Conservation (phyloP, 2,329 filamentous ascomycete genomes). For the Fusarium gaditjirri region DNA sequence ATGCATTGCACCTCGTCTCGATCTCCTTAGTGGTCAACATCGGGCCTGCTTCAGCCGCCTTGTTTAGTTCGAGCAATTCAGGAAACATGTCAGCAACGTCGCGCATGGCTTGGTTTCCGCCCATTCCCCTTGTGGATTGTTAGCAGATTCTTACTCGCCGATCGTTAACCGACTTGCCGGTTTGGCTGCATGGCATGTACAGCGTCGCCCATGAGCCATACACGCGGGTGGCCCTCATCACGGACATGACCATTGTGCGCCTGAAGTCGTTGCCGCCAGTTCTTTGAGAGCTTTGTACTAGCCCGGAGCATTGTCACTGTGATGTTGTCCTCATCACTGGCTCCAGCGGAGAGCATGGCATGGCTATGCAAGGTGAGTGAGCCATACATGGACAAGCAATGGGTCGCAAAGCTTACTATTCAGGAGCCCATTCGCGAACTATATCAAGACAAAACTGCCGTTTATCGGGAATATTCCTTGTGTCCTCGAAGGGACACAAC, state of each 20-base stretch:
- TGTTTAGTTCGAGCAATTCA: not conserved
- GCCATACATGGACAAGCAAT: not conserved
- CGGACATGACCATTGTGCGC: not conserved
- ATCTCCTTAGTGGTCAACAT: not conserved
- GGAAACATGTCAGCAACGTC: not conserved
- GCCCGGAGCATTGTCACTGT: not conserved
- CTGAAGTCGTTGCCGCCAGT: not conserved
- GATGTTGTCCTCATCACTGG: not conserved
- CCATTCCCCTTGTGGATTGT: not conserved
- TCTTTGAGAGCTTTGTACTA: not conserved
- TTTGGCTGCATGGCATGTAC: not conserved
- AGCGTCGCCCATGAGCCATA: not conserved
- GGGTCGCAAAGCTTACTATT: not conserved
- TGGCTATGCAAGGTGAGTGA: not conserved
- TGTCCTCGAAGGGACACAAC: not conserved
- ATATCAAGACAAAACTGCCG: not conserved
- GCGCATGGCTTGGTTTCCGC: not conserved
- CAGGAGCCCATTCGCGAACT: not conserved
- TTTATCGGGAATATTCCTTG: accelerated
- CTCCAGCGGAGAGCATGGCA: not conserved
- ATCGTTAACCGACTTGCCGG: not conserved
- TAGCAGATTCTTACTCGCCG: not conserved
- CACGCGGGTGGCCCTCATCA: not conserved
- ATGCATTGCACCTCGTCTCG: not conserved
- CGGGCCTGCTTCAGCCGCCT: not conserved